Evolutionary conservation across 2,329 filamentous ascomycete genomes (phyloP).

Genomic region (Mycocentrospora acerina): DNA sequence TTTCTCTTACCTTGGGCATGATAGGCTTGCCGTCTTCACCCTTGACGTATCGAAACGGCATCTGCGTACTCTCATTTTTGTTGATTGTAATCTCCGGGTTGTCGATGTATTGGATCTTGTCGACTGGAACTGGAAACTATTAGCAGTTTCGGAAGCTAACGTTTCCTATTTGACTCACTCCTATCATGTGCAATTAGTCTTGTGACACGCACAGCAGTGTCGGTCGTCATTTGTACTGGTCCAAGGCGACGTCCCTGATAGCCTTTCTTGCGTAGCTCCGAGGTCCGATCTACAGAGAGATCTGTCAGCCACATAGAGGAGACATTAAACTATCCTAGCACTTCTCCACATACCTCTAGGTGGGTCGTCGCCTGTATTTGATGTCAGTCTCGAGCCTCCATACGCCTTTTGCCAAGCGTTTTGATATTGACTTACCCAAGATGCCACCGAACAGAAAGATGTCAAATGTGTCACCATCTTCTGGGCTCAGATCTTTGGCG

Average conservation of each 20-base stretch:
- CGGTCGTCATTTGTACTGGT: constrained; percentile 96
- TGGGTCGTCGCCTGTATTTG: constrained; percentile 78
- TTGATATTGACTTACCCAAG: constrained; percentile 62
- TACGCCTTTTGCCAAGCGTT: background rate
- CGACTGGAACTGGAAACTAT: constrained; percentile 64
- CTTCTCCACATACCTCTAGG: constrained; percentile 69
- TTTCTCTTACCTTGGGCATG: constrained; percentile 76
- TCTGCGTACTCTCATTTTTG: constrained; percentile 90
- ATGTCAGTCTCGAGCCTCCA: constrained; percentile 22
- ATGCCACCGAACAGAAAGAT: constrained; percentile 96
- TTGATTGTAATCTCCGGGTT: constrained; percentile 87
- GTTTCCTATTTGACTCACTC: constrained; percentile 54
- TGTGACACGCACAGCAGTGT: constrained; percentile 93
- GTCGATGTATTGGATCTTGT: constrained; percentile 80
- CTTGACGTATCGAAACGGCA: constrained; percentile 96
- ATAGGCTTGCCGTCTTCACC: constrained; percentile 73
- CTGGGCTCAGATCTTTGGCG: constrained; percentile 75
- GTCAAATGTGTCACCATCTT: constrained; percentile 81
- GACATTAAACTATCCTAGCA: background rate
- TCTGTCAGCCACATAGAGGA: constrained; percentile 21
- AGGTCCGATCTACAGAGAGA: constrained; percentile 72
- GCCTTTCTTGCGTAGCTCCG: constrained; percentile 91
- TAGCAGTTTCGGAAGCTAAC: constrained; percentile 11
- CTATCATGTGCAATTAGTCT: constrained; percentile 83
- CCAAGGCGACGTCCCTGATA: constrained; percentile 85